Evolutionary conservation across 1,284 basidiomycete genomes (phyloP).

Genomic region (Cronartium quercuum): DNA sequence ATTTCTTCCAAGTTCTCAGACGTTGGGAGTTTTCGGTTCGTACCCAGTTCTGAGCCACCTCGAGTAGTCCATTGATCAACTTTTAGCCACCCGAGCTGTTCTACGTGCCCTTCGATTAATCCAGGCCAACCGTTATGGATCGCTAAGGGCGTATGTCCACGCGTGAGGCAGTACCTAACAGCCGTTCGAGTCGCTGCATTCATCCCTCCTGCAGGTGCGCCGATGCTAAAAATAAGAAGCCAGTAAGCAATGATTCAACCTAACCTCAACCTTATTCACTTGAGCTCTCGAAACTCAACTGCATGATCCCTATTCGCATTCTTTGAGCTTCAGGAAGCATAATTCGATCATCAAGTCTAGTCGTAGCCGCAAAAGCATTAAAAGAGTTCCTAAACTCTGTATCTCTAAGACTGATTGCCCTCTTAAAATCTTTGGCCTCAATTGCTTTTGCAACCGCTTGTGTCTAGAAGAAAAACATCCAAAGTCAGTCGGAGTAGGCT

Average conservation of each 20-base stretch:
- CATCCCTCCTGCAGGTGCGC: constrained; percentile 97
- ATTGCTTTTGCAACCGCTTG: constrained; percentile 78
- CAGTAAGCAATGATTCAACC: not conserved
- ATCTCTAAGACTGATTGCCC: constrained; percentile 80
- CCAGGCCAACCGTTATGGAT: constrained; percentile 95
- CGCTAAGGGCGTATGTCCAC: constrained; percentile 82
- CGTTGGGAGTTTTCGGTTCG: constrained; percentile 81
- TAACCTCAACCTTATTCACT: not conserved
- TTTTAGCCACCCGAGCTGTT: constrained; percentile 86
- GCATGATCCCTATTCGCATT: constrained; percentile 82
- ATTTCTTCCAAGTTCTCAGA: constrained; percentile 72
- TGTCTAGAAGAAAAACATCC: constrained; percentile 56
- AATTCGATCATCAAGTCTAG: constrained; percentile 60
- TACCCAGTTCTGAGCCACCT: constrained; percentile 96
- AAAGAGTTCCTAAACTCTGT: constrained; percentile 84
- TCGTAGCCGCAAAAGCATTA: constrained; percentile 71
- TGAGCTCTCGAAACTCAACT: constrained; percentile 57
- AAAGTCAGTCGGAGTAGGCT: not conserved
- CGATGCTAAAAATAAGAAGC: constrained; percentile 58
- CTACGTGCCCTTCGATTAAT: constrained; percentile 78
- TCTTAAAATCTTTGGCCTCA: constrained; percentile 72
- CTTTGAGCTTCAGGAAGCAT: constrained; percentile 63
- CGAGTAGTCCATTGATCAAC: constrained; percentile 95
- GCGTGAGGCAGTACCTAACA: constrained; percentile 82
- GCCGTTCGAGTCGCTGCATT: constrained; percentile 93